Evolutionary conservation across 75 land plant genomes (phyloP).

Genomic region (Pinus tabuliformis): DNA sequence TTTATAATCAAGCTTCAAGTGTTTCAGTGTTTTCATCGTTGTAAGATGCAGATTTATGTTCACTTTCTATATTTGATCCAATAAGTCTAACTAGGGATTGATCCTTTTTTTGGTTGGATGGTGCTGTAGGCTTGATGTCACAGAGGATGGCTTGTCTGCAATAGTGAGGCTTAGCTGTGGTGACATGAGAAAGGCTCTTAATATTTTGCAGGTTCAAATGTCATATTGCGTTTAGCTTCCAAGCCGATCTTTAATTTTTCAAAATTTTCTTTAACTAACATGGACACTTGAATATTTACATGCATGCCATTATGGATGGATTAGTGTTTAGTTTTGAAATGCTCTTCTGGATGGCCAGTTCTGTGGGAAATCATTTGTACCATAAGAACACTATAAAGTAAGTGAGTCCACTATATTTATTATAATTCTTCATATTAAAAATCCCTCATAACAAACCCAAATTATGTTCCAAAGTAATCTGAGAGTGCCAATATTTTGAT

Average conservation of each 20-base stretch:
- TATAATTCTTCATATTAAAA: too few relatives aligned
- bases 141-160: constrained; percentile 79
- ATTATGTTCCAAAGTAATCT: too few relatives aligned
- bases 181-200: constrained; percentile 97
- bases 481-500: too few relatives aligned
- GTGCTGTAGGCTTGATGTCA: constrained; percentile 61
- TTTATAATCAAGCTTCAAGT: neutral
- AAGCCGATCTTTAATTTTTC: neutral
- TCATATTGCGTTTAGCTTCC: neutral
- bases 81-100: neutral
- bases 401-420: too few relatives aligned
- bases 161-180: constrained; percentile 88
- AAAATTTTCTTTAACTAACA: neutral
- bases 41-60: neutral
- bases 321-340: neutral
- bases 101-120: constrained; percentile 1
- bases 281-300: too few relatives aligned
- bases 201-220: constrained; percentile 84
- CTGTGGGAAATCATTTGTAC: too few relatives aligned
- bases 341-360: neutral
- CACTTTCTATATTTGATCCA: neutral
- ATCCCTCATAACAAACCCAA: too few relatives aligned
- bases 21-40: neutral
- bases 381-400: too few relatives aligned
- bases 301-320: neutral